Evolutionary conservation across 1,139 yeast species (phyloP), one percentile per base, ranked within the genome.

Genomic region (Blastobotrys persicus): DNA sequence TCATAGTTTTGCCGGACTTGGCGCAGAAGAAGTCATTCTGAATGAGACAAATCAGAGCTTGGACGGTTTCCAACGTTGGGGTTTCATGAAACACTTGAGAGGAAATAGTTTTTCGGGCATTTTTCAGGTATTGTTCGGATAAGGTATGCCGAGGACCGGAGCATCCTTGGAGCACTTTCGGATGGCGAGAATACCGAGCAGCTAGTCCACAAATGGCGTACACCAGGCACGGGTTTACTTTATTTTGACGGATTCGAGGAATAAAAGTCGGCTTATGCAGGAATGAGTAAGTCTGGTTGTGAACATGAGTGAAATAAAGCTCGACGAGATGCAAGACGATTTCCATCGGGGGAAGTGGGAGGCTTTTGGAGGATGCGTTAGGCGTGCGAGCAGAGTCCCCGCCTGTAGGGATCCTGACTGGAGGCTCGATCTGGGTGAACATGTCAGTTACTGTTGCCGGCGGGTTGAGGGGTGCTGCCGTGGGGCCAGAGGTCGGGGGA

Each of bases 271-370:
- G 69, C 33, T 62, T 59, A 54, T 69, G 72, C 14, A 69, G 59
- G 48, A 68, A 67, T 13, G 67, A 63, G 51, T 69, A 69, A 3
- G 70, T 67, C 51, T 68, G 72, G 47, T 65, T 63, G 55, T 69
- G 69, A 39, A 68, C 58, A 43, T 66, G 60, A 33, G 64, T 55
- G 52, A 68, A 68, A 50, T 68, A 68, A 9, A 62, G 51, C 43
- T 63, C 65, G 2, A 55, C 61, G 31, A 64, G 57, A 43, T 64
- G 66, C 31, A 59, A 48, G 12, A 58, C 52, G 16, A 64, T 44
- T 33, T 61, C 63, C 45, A 48, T 18, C 2, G 58, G 55, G 9
- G 59, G 58, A 32, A 53, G 44, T 9, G 32, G 44, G 35, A 34
- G 33, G n/a, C 26, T 9, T 12, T 42, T 37, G 26, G 40, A 45